Evolutionary conservation across 805 yeast genomes (phyloP), one percentile per base, ranked within the genome.

Genomic region (Kuraishia molischiana): DNA sequence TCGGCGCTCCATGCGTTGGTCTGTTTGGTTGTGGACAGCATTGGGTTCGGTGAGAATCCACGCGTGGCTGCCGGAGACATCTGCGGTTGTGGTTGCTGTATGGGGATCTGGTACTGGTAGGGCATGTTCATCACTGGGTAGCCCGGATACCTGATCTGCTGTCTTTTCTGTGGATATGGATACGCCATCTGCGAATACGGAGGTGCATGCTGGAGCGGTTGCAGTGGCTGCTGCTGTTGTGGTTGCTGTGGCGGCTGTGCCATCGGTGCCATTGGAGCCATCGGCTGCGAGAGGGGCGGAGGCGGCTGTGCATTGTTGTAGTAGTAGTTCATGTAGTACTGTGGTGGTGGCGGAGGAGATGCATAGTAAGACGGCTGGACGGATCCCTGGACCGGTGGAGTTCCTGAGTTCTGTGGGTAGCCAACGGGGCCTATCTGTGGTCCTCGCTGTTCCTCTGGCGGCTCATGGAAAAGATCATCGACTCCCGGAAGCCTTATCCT

Each of bases 1-100:
- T 77, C 74, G 1, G 85, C 79, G 35, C 84, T 80, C 94, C 94
- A 84, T 1, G 90, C 66, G 6, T 64, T 60, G 31, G 65, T 43
- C 41, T 54, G 51, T 38, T 59, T 48, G 19, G 15, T 14, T 3
- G 14, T 28, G 11, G 35, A 24, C 4, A 17, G 29, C 19, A 24
- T 11, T 28, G 21, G 5, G 8, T n/a, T 20, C 19, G 21, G 24
- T n/a, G 34, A 18, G 15, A 31, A 10, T 31, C 21, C 34, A 18
- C 19, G 5, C 22, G 26, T 11, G 10, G 26, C 26, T 8, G 26
- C 8, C 10, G 8, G 8, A 8, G 26, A 8, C 26, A 22, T 22
- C 26, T 22, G 26, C 10, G 26, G 26, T 11, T 22, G 26, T 22
- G 26, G 26, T 8, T 8, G 26, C 8, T 22, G 26, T 11, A 11